Conservation (phyloP, 208 protist genomes). For the Lotmaria passim region DNA sequence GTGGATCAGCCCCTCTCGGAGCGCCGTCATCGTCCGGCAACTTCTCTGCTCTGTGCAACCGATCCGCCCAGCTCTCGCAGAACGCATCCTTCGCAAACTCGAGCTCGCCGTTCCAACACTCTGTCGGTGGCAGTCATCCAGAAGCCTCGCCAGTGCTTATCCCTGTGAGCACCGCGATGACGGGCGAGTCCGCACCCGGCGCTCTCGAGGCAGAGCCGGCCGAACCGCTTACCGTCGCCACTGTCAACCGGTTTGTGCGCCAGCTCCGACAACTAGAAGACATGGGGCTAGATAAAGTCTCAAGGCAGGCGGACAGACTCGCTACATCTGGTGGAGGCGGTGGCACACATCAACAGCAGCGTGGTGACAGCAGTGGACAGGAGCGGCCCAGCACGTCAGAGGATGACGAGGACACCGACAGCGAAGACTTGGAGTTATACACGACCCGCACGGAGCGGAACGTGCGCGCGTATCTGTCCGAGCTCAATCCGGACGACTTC, state of each 20-base stretch:
- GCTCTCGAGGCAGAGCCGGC: neutral
- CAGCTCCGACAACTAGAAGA: slow-evolving; percentile 9
- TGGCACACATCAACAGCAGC: neutral
- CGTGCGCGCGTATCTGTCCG: slow-evolving; percentile 21
- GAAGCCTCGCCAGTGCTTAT: neutral
- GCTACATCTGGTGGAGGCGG: neutral
- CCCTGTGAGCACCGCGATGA: neutral
- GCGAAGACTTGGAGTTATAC: slow-evolving; percentile 25
- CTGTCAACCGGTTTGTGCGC: neutral
- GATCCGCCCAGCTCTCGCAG: slow-evolving; percentile 6
- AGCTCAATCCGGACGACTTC: slow-evolving; percentile 8
- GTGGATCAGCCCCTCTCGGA: slow-evolving; percentile 12
- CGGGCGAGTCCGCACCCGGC: neutral
- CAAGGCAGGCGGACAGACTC: neutral
- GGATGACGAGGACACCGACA: slow-evolving; percentile 25
- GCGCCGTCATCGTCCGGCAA: slow-evolving; percentile 2
- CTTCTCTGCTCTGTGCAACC: neutral
- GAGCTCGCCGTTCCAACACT: neutral
- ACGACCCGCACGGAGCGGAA: slow-evolving; percentile 11
- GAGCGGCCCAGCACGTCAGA: slow-evolving; percentile 10
- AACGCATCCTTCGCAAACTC: slow-evolving; percentile 14
- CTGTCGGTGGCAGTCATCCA: neutral
- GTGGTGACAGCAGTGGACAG: neutral
- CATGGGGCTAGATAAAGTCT: neutral
- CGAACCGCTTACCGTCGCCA: neutral